These are phyloP conservation scores for Phialophora tarda DNA, from an alignment of 2,329 filamentous ascomycete genomes.

Conservation along the genomic window DNA sequence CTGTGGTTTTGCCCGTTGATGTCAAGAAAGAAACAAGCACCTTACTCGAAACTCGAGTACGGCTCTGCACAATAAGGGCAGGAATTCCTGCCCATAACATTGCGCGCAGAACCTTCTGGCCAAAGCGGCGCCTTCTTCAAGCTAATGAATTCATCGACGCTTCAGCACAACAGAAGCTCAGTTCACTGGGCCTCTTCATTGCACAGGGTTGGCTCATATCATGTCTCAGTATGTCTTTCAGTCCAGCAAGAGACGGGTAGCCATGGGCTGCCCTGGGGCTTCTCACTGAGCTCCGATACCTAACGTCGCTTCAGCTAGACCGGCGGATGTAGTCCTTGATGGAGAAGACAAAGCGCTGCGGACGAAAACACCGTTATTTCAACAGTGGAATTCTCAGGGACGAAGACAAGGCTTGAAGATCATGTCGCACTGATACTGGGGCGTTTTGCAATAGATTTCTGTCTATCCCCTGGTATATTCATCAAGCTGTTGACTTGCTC, in stretches of 20 bases:
- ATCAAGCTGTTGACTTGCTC: constrained; percentile 30
- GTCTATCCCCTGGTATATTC: background rate
- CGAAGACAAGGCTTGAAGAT: background rate
- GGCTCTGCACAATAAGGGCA: background rate
- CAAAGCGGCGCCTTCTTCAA: background rate
- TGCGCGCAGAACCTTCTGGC: background rate
- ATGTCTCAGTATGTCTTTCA: background rate
- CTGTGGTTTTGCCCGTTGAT: background rate
- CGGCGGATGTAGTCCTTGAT: background rate
- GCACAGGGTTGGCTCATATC: background rate
- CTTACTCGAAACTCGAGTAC: background rate
- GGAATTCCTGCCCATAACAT: background rate
- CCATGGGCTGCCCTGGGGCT: background rate
- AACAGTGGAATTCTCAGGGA: background rate
- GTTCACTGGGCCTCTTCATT: too few relatives aligned
- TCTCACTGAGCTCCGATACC: background rate
- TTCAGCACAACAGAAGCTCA: background rate
- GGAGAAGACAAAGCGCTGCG: background rate
- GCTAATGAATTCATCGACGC: background rate
- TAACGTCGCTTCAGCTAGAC: background rate
- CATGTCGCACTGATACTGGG: background rate
- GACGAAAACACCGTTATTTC: background rate
- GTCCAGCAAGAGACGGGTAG: background rate
- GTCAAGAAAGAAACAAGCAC: background rate
- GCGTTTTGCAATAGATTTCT: background rate